phyloP scores from a whole-genome alignment of 1,284 basidiomycete species.

The Fomitiporia mediterranea region DNA sequence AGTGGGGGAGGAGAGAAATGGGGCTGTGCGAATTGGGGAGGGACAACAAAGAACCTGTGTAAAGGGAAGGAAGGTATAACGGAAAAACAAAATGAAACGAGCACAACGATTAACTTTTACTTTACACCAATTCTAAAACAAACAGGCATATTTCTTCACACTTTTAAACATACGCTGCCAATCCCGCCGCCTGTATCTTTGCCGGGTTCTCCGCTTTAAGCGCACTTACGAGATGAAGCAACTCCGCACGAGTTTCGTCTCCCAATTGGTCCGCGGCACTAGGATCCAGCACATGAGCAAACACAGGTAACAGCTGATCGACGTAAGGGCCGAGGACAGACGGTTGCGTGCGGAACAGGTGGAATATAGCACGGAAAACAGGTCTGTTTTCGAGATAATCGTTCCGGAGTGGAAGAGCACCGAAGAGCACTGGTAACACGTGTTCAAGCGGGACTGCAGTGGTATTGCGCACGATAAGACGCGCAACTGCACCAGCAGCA shows the following conservation, averaged over 20 bases:
- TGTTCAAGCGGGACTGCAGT: constrained; percentile 85
- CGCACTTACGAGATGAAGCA: constrained; percentile 72
- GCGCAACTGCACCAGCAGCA: constrained; percentile 87
- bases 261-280: constrained; percentile 67
- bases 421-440: constrained; percentile 82
- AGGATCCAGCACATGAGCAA: constrained; percentile 82
- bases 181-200: constrained; percentile 72
- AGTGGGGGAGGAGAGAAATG: too few relatives aligned
- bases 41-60: too few relatives aligned
- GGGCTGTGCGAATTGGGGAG: too few relatives aligned
- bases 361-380: constrained; percentile 87
- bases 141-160: too few relatives aligned
- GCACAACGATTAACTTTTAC: too few relatives aligned
- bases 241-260: constrained; percentile 69
- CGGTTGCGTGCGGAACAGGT: constrained; percentile 77
- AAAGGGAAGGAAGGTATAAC: too few relatives aligned
- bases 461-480: constrained; percentile 83
- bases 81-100: too few relatives aligned
- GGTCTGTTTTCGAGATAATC: constrained; percentile 89
- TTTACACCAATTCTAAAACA: too few relatives aligned
- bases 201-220: constrained; percentile 72
- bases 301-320: constrained; percentile 80
- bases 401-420: constrained; percentile 81
- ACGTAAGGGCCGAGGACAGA: constrained; percentile 71
- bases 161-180: constrained; percentile 40